phyloP scores from a whole-genome alignment of 371 early-diverging fungal species.

The Actinomortierella ambigua region DNA sequence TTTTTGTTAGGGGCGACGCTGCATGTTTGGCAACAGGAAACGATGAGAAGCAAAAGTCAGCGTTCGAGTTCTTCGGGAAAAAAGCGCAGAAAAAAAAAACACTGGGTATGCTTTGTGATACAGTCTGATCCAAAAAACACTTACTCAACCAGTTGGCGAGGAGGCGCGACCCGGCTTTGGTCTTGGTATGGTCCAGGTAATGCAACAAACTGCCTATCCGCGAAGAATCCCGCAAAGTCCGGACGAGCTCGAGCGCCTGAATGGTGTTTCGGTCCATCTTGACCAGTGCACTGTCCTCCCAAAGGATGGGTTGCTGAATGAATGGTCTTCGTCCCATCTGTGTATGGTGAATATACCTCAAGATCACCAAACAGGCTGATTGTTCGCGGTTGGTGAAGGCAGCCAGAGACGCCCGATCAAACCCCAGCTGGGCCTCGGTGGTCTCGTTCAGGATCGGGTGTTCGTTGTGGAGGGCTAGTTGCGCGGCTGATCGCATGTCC shows the following conservation, averaged over 20 bases:
- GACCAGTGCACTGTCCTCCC: constrained; percentile 51
- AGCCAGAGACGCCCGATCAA: constrained; percentile 18
- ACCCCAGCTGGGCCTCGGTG: constrained; percentile 15
- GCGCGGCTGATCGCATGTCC: constrained; percentile 34
- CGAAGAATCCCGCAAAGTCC: constrained; percentile 52
- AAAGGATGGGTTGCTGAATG: constrained; percentile 55
- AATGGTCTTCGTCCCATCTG: constrained; percentile 53
- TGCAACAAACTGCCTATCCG: constrained; percentile 68
- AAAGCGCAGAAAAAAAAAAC: not conserved
- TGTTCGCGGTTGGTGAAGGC: constrained; percentile 50
- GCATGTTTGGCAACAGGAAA: not conserved
- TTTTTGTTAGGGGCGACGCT: constrained; percentile 66
- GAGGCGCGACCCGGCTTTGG: constrained; percentile 80
- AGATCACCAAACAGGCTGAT: constrained; percentile 56
- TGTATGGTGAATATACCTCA: constrained; percentile 61
- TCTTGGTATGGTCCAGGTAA: constrained; percentile 76
- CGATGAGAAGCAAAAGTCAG: too few relatives aligned
- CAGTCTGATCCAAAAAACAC: not conserved
- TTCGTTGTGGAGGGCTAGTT: constrained; percentile 9
- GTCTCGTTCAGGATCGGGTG: constrained; percentile 19
- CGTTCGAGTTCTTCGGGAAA: not conserved
- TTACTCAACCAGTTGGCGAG: constrained; percentile 70
- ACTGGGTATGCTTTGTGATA: too few relatives aligned
- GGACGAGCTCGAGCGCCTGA: constrained; percentile 60
- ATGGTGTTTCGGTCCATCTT: constrained; percentile 68